These are phyloP conservation scores for Fusarium sp. DNA, from an alignment of 2,329 filamentous ascomycete genomes.

Conservation along the genomic window DNA sequence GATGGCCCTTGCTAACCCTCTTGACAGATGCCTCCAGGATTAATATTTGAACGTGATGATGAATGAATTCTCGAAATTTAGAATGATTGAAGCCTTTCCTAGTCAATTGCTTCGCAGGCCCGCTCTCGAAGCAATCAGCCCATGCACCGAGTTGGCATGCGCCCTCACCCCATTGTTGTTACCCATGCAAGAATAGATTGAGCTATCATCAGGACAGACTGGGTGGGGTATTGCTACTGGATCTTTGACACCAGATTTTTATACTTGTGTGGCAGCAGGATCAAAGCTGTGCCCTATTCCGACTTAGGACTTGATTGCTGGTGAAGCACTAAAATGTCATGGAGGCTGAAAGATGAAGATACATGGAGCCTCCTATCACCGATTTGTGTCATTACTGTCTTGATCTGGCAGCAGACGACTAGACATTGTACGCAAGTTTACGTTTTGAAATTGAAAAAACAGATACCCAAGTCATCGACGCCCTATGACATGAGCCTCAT, in stretches of 20 bases:
- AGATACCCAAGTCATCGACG: conserved; percentile 42
- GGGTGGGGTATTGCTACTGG: background rate
- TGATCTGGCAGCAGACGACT: conserved; percentile 32
- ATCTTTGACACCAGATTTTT: conserved; percentile 15
- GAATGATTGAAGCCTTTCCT: conserved; percentile 29
- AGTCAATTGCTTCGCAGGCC: conserved; percentile 1
- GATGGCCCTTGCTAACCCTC: conserved; percentile 26
- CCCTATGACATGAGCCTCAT: conserved; percentile 26
- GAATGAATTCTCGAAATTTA: conserved; percentile 32
- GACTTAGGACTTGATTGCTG: conserved; percentile 5
- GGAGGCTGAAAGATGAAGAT: conserved; percentile 17
- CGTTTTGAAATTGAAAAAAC: conserved; percentile 38
- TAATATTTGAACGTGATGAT: conserved; percentile 34
- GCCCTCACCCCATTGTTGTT: conserved; percentile 13
- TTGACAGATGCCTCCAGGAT: conserved; percentile 51
- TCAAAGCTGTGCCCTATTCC: conserved; percentile 10
- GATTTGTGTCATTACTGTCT: conserved; percentile 24
- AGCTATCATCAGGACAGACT: conserved; percentile 1
- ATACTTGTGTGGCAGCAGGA: conserved; percentile 2
- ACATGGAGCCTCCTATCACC: conserved; percentile 25
- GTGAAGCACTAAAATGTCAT: conserved; percentile 19
- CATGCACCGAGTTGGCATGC: background rate
- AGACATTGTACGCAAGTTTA: conserved; percentile 43
- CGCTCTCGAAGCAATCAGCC: conserved; percentile 4
- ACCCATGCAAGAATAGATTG: conserved; percentile 9